A percentile compares a stretch with the other conserved stretches of the same genome.
Evolutionary conservation across 169 alveolate genomes (phyloP).

Genomic region (Eimeria acervulina): DNA sequence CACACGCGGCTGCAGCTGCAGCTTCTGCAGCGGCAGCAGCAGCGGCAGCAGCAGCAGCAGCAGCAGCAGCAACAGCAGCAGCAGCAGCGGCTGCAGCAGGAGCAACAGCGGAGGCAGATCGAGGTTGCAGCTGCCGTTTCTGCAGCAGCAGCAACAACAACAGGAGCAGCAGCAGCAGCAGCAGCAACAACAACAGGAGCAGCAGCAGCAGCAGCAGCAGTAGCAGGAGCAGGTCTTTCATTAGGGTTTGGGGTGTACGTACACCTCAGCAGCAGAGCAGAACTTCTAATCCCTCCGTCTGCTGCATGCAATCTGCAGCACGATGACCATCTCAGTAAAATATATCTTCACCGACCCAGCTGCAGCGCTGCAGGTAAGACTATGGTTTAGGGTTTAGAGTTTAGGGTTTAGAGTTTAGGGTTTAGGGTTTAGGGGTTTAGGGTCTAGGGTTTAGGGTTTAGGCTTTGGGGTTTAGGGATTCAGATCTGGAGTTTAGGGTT

Average conservation of each 20-base stretch:
- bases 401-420: conserved; percentile 1
- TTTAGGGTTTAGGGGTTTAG: neutral
- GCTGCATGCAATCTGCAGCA: neutral
- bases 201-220: neutral
- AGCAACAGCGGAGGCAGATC: neutral
- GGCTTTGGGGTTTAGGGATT: neutral
- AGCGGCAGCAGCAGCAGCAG: neutral
- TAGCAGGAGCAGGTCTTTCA: neutral
- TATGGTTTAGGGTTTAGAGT: neutral
- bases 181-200: neutral
- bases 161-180: conserved; percentile 2
- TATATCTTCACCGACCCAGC: neutral
- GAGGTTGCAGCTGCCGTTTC: neutral
- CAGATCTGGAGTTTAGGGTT: neutral
- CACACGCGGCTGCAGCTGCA: neutral
- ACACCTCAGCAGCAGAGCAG: neutral
- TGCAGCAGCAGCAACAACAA: neutral
- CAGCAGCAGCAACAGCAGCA: neutral
- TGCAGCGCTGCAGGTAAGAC: too few species aligned
- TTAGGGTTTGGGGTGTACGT: neutral
- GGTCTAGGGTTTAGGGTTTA: neutral
- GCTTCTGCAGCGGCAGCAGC: neutral
- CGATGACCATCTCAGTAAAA: neutral
- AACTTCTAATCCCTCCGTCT: neutral
- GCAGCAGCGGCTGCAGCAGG: too few species aligned